Evolutionary conservation across 2,329 filamentous ascomycete genomes (phyloP).

Genomic region (Zymoseptoria ardabiliae): DNA sequence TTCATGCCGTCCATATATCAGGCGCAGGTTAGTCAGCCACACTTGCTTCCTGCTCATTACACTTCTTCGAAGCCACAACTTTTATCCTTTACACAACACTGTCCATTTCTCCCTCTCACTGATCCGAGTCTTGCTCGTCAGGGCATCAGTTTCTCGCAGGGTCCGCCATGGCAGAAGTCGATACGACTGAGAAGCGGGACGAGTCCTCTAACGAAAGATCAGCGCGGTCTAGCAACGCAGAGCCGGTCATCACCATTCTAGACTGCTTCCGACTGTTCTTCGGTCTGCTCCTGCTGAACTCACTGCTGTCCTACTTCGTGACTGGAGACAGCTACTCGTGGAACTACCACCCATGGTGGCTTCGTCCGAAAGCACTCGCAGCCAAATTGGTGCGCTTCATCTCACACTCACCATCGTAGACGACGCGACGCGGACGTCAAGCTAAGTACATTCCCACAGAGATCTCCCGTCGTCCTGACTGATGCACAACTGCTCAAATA

Average conservation of each 20-base stretch:
- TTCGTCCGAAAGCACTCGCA: constrained; percentile 39
- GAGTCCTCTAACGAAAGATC: background rate
- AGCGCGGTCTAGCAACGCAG: background rate
- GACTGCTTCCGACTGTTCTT: constrained; percentile 31
- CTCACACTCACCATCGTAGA: background rate
- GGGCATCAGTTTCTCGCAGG: background rate
- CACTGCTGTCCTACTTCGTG: constrained; percentile 33
- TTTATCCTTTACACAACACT: too few species aligned
- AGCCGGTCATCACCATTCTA: constrained; percentile 10
- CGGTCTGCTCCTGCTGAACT: constrained; percentile 30
- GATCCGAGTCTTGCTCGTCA: background rate
- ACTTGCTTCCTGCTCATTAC: background rate
- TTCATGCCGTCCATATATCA: too few species aligned
- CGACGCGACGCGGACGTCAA: background rate
- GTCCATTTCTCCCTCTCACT: background rate
- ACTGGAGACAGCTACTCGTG: constrained; percentile 53
- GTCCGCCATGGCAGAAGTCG: background rate
- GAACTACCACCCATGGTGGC: constrained; percentile 60
- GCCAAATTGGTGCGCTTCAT: constrained; percentile 22
- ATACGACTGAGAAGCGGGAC: background rate
- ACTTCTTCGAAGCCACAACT: background rate
- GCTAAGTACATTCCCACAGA: constrained; percentile 26
- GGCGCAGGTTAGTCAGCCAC: background rate
- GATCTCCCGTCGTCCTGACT: constrained; percentile 61
- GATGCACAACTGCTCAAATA: constrained; percentile 64